Evolutionary conservation across 2,329 filamentous ascomycete species (phyloP).

Genomic region (Pseudogymnoascus sp.): DNA sequence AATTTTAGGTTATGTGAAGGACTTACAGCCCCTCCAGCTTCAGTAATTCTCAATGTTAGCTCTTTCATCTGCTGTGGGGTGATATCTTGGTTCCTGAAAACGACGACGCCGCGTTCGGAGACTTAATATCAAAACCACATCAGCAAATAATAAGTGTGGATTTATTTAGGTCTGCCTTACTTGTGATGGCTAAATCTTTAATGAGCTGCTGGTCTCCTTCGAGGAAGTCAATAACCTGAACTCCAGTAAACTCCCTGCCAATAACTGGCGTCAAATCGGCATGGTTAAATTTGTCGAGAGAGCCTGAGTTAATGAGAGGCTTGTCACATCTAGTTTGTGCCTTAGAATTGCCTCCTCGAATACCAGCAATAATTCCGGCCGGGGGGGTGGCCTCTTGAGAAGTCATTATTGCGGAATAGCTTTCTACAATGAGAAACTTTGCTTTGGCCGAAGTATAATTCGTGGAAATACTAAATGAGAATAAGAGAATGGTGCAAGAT

Average conservation of each 20-base stretch:
- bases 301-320: constrained; percentile 24
- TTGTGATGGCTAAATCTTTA: constrained; percentile 47
- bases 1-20: too few relatives aligned
- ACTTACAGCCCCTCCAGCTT: constrained; percentile 35
- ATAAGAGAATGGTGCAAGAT: background rate
- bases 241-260: constrained; percentile 50
- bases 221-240: constrained; percentile 53
- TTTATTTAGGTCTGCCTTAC: constrained; percentile 25
- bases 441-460: background rate
- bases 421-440: background rate
- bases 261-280: constrained; percentile 21
- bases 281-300: constrained; percentile 19
- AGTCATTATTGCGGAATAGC: background rate
- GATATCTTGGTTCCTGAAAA: constrained; percentile 42
- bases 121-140: constrained; percentile 23
- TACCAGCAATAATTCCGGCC: background rate
- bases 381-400: background rate
- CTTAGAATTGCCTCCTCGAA: constrained; percentile 10
- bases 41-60: constrained; percentile 37
- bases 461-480: background rate
- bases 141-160: background rate
- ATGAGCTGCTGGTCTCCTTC: constrained; percentile 46
- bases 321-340: constrained; percentile 9
- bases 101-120: constrained; percentile 42
- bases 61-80: constrained; percentile 38